phyloP scores from a whole-genome alignment of 2,329 filamentous ascomycete genomes.

The Ceratocystis cubensis region DNA sequence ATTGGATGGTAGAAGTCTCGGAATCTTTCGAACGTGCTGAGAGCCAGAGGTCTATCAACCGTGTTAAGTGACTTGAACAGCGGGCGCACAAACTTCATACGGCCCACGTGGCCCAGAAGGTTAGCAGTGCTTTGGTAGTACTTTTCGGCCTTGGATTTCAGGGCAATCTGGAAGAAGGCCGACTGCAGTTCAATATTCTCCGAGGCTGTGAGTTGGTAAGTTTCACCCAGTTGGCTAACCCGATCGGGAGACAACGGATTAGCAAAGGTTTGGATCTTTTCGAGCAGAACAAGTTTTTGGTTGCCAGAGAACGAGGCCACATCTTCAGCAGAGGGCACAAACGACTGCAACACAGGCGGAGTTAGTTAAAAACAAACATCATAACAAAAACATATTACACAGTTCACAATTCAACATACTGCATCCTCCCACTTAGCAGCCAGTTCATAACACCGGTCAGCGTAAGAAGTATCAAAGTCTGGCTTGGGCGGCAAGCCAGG shows the following conservation, averaged over 20 bases:
- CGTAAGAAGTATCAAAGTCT: conserved; percentile 75
- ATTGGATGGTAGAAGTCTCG: conserved; percentile 94
- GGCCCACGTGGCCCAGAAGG: conserved; percentile 66
- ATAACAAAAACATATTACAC: conserved; percentile 16
- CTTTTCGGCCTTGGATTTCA: conserved; percentile 57
- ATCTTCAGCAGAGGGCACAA: conserved; percentile 55
- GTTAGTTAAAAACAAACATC: conserved; percentile 8
- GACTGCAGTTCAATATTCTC: conserved; percentile 77
- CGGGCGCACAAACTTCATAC: conserved; percentile 95
- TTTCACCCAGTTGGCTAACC: conserved; percentile 57
- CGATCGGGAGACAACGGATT: conserved; percentile 51
- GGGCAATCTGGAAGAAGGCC: conserved; percentile 66
- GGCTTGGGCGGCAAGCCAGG: conserved; percentile 85
- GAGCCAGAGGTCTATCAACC: conserved; percentile 60
- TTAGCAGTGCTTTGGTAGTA: conserved; percentile 60
- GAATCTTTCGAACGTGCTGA: conserved; percentile 75
- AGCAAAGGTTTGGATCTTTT: conserved; percentile 57
- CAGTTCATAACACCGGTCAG: conserved; percentile 71
- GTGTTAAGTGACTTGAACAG: conserved; percentile 65
- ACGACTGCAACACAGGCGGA: conserved; percentile 31
- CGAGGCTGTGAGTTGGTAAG: conserved; percentile 61
- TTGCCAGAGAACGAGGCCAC: conserved; percentile 66
- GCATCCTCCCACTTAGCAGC: conserved; percentile 66
- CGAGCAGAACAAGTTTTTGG: conserved; percentile 84
- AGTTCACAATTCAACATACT: conserved; percentile 31